A percentile compares a stretch with the other conserved stretches of the same genome.
Conservation (phyloP, 2,329 filamentous ascomycete genomes). For the Epichloe elymi region DNA sequence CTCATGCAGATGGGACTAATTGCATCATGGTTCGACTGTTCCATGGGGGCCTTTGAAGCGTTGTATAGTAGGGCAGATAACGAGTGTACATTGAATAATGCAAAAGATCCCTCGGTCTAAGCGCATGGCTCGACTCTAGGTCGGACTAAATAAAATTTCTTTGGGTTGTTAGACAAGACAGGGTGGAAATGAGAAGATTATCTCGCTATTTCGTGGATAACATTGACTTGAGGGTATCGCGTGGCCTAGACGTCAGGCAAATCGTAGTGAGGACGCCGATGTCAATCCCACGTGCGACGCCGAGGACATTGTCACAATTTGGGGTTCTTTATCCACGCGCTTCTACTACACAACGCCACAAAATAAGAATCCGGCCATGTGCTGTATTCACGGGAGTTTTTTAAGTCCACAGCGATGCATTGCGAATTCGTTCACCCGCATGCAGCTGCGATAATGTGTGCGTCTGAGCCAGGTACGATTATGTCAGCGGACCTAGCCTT, state of each 20-base stretch:
- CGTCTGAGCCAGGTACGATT: background rate
- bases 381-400: background rate
- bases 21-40: background rate
- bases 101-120: background rate
- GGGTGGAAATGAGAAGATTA: background rate
- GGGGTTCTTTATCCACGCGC: background rate
- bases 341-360: background rate
- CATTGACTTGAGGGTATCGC: background rate
- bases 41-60: background rate
- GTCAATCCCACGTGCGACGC: background rate
- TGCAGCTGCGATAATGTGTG: background rate
- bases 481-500: slow-evolving; percentile 2
- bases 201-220: background rate
- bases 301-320: background rate
- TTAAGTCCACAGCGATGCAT: background rate
- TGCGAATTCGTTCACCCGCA: background rate
- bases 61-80: slow-evolving; percentile 4
- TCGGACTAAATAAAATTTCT: background rate
- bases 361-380: background rate
- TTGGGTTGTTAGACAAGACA: background rate
- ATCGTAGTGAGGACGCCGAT: too few species aligned
- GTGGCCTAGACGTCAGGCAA: too few species aligned
- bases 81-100: slow-evolving; percentile 2
- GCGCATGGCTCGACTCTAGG: background rate
- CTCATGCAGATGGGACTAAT: slow-evolving; percentile 6